Base-by-base conservation (phyloP, 23 red algal genomes). In the Gracilaria domingensis region DNA sequence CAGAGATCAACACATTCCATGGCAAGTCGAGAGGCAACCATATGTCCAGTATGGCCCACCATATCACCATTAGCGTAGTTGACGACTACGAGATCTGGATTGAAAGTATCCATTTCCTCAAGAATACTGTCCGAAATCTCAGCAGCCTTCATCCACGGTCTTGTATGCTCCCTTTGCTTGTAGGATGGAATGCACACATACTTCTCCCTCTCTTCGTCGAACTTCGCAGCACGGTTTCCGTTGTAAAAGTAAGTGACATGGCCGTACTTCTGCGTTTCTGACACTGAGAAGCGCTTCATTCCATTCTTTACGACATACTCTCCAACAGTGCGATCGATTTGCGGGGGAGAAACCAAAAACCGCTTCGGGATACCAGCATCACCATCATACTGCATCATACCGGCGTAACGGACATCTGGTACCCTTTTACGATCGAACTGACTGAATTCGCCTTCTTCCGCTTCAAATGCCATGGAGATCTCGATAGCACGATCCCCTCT, bases 211-310 rank as follows among this genome's bases (percentile, higher is more conserved):
- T 88, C 58, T 73, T 91, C 75, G 78, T 98, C 88, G 89, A 95
- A 98, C 56, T 93, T 91, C 50, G 92, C 79, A 55, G 91, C 92
- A 70, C 91, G 84, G 81, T 94, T 94, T 16, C 96, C 96, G 40
- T 98, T 98, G 87, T 76, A 98, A 75, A 98, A 98, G 86, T 94
- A 98, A 9, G 96, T 98, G 0, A 98, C 96, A 69, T 98, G 96
- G 38, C 91, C 96, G 58, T 93, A 98, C 73, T 98, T 98, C 65
- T 98, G 91, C 44, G 92, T 95, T 83, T 98, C 96, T 21, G 88
- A 87, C 23, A 91, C 85, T 18, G 88, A 91, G 42, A 83, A 96
- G 29, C 89, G 95, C 56, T 81, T 87, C 48, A 96, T 34, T 13
- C 89, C 95, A 37, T 92, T 91, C 49, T 85, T 87, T 6, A 91